Percentiles rank a stretch among this genome's conserved stretches.
phyloP scores from a whole-genome alignment of 2,329 filamentous ascomycete genomes.

The Scleromitrula shiraiana region DNA sequence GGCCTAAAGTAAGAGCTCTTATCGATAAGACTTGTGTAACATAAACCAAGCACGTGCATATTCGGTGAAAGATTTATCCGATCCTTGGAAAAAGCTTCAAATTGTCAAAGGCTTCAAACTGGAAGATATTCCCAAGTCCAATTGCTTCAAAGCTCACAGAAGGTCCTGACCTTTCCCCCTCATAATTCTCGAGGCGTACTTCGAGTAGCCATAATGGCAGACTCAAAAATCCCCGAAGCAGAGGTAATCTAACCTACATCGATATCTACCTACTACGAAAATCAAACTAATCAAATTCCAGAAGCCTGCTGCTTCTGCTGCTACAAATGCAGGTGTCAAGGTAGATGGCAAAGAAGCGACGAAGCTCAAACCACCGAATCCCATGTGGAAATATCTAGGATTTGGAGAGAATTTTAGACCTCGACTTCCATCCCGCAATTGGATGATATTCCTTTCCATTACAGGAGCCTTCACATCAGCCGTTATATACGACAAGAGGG shows the following conservation, averaged over 20 bases:
- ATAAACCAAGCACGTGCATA: background rate
- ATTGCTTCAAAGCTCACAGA: background rate
- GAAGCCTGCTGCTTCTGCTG: constrained; percentile 29
- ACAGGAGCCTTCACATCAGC: constrained; percentile 70
- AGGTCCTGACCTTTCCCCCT: background rate
- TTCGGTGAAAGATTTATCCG: constrained; percentile 7
- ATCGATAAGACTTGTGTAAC: constrained; percentile 9
- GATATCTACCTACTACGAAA: background rate
- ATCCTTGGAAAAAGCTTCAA: constrained; percentile 5
- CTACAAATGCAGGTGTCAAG: constrained; percentile 29
- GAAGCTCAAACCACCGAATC: constrained; percentile 50
- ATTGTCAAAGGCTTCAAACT: background rate
- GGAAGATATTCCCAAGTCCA: background rate
- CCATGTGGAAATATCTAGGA: constrained; percentile 71
- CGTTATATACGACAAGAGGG: constrained; percentile 83
- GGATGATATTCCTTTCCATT: constrained; percentile 88
- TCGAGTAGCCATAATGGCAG: constrained; percentile 1
- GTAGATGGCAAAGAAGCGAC: constrained; percentile 33
- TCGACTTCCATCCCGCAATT: constrained; percentile 89
- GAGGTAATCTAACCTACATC: constrained; percentile 9
- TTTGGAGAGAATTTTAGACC: constrained; percentile 69
- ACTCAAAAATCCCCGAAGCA: constrained; percentile 14
- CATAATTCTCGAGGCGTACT: background rate
- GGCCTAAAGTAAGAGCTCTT: background rate
- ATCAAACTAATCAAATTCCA: constrained; percentile 9